A percentile compares a stretch with the other conserved stretches of the same genome.
Evolutionary conservation across 2,329 filamentous ascomycete genomes (phyloP).

Genomic region (Tolypocladium pustulatum): DNA sequence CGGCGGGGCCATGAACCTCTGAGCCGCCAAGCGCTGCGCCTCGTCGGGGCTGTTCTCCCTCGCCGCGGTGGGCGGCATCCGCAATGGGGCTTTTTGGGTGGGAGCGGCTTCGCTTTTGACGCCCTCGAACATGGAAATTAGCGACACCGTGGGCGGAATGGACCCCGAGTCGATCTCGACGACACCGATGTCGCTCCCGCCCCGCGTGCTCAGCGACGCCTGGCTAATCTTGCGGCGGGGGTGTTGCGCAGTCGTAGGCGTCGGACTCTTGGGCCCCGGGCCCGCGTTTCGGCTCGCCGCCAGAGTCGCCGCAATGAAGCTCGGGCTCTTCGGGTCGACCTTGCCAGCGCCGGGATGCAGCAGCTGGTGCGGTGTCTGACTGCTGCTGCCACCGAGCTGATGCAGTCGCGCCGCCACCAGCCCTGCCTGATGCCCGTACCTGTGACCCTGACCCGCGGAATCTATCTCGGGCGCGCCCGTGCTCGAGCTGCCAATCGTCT

Average conservation of each 20-base stretch:
- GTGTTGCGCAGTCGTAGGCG: constrained; percentile 6
- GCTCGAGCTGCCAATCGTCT: background rate
- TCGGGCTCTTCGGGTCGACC: constrained; percentile 37
- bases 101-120: constrained; percentile 21
- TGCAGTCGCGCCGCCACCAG: constrained; percentile 12
- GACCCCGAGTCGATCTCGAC: constrained; percentile 37
- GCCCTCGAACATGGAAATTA: constrained; percentile 61
- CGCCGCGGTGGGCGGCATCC: constrained; percentile 7
- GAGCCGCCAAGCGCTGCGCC: background rate
- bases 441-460: background rate
- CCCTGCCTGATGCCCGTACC: background rate
- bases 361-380: constrained; percentile 7
- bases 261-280: constrained; percentile 16
- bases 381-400: constrained; percentile 9
- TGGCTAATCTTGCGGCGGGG: constrained; percentile 17
- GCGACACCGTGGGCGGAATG: constrained; percentile 50
- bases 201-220: constrained; percentile 16
- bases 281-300: constrained; percentile 42
- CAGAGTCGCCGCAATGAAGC: constrained; percentile 47
- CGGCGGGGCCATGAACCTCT: constrained; percentile 1
- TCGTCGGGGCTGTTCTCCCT: background rate
- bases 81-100: constrained; percentile 20
- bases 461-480: background rate
- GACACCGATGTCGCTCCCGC: constrained; percentile 12
- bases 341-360: constrained; percentile 8